Conservation (phyloP, 2,329 filamentous ascomycete genomes). For the Ceratocystis cacaofunesta region DNA sequence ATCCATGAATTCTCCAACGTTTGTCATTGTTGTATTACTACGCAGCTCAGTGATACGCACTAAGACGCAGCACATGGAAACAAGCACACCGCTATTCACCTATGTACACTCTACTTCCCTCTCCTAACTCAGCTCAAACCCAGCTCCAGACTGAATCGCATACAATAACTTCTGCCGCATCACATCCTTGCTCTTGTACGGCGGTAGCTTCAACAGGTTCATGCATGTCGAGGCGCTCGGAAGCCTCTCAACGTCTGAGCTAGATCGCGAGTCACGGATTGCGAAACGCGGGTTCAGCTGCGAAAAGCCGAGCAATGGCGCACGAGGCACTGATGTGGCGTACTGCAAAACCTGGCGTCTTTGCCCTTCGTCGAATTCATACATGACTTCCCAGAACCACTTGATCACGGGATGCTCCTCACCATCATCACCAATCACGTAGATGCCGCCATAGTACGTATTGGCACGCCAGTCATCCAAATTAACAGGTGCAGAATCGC, state of each 20-base stretch:
- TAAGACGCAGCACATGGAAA: too few relatives aligned
- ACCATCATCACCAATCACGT: conserved; percentile 76
- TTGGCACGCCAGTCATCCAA: conserved; percentile 71
- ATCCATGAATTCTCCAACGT: not conserved
- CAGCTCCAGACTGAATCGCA: conserved; percentile 75
- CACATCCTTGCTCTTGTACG: conserved; percentile 51
- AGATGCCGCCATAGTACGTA: conserved; percentile 77
- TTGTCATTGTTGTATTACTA: too few relatives aligned
- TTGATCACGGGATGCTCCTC: conserved; percentile 72
- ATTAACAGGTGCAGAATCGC: conserved; percentile 73
- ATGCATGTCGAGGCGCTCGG: conserved; percentile 95
- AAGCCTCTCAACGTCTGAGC: conserved; percentile 48
- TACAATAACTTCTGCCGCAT: conserved; percentile 75
- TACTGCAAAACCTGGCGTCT: conserved; percentile 82
- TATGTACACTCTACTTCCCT: not conserved
- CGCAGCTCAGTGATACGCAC: too few relatives aligned
- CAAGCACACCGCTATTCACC: too few relatives aligned
- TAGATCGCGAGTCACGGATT: conserved; percentile 57
- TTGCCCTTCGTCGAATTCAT: conserved; percentile 57
- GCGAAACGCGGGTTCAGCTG: conserved; percentile 76
- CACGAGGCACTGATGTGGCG: conserved; percentile 82
- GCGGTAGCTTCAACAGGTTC: conserved; percentile 81
- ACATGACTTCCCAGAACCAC: conserved; percentile 86
- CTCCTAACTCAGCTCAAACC: conserved; percentile 63
- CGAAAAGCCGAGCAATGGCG: conserved; percentile 76